A percentile compares a stretch with the other conserved stretches of the same genome.
Conservation (phyloP, 768 basidiomycete genomes). For the Leccinum rimulosum region DNA sequence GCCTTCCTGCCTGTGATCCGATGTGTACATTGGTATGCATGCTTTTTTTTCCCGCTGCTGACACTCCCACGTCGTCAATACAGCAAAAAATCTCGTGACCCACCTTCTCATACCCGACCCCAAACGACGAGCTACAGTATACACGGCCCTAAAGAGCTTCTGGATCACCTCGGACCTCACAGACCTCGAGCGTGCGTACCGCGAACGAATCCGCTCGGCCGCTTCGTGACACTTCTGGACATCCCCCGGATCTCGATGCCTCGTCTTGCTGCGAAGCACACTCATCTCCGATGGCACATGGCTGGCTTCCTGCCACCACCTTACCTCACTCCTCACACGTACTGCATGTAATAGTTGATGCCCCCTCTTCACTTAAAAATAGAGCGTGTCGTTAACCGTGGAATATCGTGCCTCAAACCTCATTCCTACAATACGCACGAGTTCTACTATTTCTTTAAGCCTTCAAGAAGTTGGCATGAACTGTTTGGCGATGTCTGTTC, state of each 20-base stretch:
- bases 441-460: conserved; percentile 37
- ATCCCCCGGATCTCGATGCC: background rate
- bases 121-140: conserved; percentile 58
- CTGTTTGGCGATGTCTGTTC: conserved; percentile 36
- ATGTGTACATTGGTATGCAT: background rate
- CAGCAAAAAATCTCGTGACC: conserved; percentile 55
- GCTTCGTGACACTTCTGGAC: conserved; percentile 9
- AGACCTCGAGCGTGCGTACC: conserved; percentile 61
- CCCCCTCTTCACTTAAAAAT: background rate
- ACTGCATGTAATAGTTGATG: conserved; percentile 1
- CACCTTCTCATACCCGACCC: conserved; percentile 62
- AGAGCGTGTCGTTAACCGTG: background rate
- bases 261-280: background rate
- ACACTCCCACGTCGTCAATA: background rate
- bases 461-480: conserved; percentile 87
- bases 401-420: conserved; percentile 1
- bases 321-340: conserved; percentile 2
- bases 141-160: conserved; percentile 52
- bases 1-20: background rate
- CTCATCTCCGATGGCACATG: conserved; percentile 2
- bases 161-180: conserved; percentile 69
- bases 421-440: conserved; percentile 6
- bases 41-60: conserved; percentile 4
- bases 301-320: background rate
- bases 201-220: conserved; percentile 43